Base-by-base conservation (phyloP, 1,284 basidiomycete genomes). In the Hymenochaete sp. region DNA sequence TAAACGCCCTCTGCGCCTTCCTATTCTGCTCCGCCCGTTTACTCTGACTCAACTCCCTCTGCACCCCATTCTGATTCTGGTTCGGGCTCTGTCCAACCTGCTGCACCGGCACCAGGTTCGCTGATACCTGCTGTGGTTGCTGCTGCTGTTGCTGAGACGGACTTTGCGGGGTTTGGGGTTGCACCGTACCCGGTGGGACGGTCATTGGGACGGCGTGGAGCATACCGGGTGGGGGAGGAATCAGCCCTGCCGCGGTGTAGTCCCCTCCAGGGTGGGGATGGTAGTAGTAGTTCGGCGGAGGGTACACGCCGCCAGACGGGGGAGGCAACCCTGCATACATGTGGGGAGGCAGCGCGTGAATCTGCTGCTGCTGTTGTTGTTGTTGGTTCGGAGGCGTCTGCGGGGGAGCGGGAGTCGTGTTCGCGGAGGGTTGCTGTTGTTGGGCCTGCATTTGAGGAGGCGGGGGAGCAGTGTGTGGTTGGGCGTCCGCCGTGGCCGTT, bases 11-110 rank as follows among this genome's bases (percentile, higher is more conserved):
- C 63, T 90, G 86, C 0, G 86, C 86, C 57, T 87, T 89, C 55
- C 86, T 69, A 61, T 90, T 90, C 66, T 90, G 86, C 56, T 90
- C 87, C 28, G 87, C 87, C 9, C 85, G 75, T 59, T 89, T 89
- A 58, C 78, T 84, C 57, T 73, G 76, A 60, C 80, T 85, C 38
- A 89, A 68, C 19, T 56, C 50, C 6, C 59, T 53, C 22, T 33
- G 37, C 5, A 4, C 21, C 32, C 6, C 32, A 35, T 19, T 19
- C 32, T 19, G 5, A n/a, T n/a, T n/a, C n/a, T n/a, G n/a, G n/a
- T n/a, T n/a, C 5, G 39, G 31, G n/a, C 21, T 24, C 10, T 7
- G 11, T 8, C 31, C 45, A 4, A 7, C 25, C 37, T 19, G 45
- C 10, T 22, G 18, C 16, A 14, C 11, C n/a, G n/a, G n/a, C n/a